Conservation (phyloP, 345 rosid genomes). For the Ailanthus altissimus region DNA sequence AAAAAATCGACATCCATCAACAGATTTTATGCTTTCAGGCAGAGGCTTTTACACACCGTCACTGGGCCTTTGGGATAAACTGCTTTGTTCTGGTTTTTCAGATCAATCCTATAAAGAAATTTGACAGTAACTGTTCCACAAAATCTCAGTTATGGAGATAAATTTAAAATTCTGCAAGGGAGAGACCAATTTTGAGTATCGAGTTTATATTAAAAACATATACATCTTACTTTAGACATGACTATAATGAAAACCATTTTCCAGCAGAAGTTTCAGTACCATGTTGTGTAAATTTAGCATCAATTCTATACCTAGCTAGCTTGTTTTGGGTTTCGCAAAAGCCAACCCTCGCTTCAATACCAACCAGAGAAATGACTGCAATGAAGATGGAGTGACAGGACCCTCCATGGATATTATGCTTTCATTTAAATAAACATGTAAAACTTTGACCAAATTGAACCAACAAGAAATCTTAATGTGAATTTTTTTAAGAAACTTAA, state of each 20-base stretch:
- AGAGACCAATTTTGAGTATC: not conserved
- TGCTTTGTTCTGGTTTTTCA: not conserved
- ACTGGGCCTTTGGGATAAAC: not conserved
- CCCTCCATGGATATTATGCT: not conserved
- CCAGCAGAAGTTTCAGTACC: not conserved
- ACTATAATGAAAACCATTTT: not conserved
- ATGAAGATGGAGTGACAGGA: not conserved
- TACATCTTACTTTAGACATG: too few species aligned
- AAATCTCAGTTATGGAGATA: not conserved
- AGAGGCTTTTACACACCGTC: not conserved
- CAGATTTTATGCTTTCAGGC: not conserved
- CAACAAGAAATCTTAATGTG: not conserved
- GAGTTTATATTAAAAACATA: not conserved
- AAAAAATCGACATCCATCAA: not conserved
- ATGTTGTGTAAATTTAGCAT: not conserved
- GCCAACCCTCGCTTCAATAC: not conserved
- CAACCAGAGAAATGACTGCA: not conserved
- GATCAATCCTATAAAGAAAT: not conserved
- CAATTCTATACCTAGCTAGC: not conserved
- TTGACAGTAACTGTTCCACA: not conserved
- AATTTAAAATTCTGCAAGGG: not conserved
- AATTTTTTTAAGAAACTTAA: not conserved
- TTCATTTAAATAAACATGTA: not conserved
- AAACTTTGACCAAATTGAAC: not conserved
- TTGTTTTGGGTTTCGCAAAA: not conserved